Evolutionary conservation across 352 stramenopile genomes (phyloP).

Genomic region (Phytopythium ostracodes): DNA sequence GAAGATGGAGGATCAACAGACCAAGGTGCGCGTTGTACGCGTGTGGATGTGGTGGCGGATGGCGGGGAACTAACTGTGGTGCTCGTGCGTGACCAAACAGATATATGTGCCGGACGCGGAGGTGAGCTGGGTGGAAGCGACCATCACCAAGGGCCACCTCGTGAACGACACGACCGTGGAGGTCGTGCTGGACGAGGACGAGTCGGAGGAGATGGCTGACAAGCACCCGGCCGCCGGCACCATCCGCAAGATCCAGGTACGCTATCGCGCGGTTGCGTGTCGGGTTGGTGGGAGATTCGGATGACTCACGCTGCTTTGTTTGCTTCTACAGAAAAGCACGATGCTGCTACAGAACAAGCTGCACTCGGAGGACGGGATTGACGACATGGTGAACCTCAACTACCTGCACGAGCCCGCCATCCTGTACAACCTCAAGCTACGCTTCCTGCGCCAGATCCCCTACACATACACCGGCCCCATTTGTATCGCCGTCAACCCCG

Average conservation of each 20-base stretch:
- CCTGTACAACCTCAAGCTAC: slow-evolving; percentile 88
- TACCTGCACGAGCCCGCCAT: slow-evolving; percentile 92
- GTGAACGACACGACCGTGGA: slow-evolving; percentile 80
- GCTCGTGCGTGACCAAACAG: slow-evolving; percentile 18
- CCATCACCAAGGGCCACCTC: slow-evolving; percentile 77
- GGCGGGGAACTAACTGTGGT: background rate
- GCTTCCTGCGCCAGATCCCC: slow-evolving; percentile 85
- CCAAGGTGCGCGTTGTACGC: slow-evolving; percentile 20
- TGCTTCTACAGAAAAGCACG: slow-evolving; percentile 49
- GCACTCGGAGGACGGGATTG: slow-evolving; percentile 47
- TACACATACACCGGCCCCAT: slow-evolving; percentile 98
- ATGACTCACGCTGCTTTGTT: background rate
- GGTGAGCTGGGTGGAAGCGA: slow-evolving; percentile 80
- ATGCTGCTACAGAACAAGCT: slow-evolving; percentile 77
- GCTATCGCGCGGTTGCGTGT: slow-evolving; percentile 1
- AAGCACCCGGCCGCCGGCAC: slow-evolving; percentile 56
- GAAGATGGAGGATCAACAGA: slow-evolving; percentile 39
- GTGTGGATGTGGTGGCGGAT: background rate
- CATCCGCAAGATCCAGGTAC: slow-evolving; percentile 45
- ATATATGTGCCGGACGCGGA: slow-evolving; percentile 80
- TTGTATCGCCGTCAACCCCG: slow-evolving; percentile 96
- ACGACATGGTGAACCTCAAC: slow-evolving; percentile 87
- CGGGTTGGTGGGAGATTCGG: background rate
- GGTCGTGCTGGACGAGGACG: slow-evolving; percentile 70
- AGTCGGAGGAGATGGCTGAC: slow-evolving; percentile 52